Evolutionary conservation across 352 stramenopile species (phyloP), one percentile per base, ranked within the genome.

Genomic region (Peronospora belbahrii): DNA sequence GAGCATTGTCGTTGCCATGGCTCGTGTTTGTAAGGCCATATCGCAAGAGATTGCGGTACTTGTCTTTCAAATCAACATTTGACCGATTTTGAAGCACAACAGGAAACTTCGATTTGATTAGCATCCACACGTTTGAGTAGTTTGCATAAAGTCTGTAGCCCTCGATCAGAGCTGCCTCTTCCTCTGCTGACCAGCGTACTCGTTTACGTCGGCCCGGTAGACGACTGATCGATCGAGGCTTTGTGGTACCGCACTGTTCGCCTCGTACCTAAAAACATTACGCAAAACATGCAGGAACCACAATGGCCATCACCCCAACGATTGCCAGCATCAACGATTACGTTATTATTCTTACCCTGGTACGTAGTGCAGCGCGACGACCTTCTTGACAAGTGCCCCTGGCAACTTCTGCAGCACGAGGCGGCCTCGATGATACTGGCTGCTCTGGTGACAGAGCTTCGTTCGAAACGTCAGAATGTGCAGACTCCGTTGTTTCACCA

Each of bases 11-110:
- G 14, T 31, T 42, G 14, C 17, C 43, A 37, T 47, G 23, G 30
- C 31, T 59, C 14, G 43, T 11, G 37, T n/a, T n/a, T n/a, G n/a
- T n/a, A n/a, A n/a, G 68, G 43, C 62, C 56, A 22, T 67, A 68
- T 42, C 67, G 77, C 45, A 71, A 28, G 25, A 91, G 28, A 46
- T 91, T 91, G 30, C 79, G 79, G 47, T 84, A 85, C 57, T 91
- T 91, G 60, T 91, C 79, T 61, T 91, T 91, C 30, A 91, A 39
- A 41, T 91, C 73, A 15, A 91, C 72, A 36, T 88, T 88, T 20
- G 64, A 77, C 17, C 76, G 72, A 42, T 66, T 43, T 2, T 53
- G 48, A 19, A 91, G 62, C 20, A 69, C 55, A 10, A 71, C 49
- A 0, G 53, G 44, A 42, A 68, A 76, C 50, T 73, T 81, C 18